Evolutionary conservation across 2,329 filamentous ascomycete species (phyloP), one percentile per base, ranked within the genome.

Genomic region (Venturia pyrina): DNA sequence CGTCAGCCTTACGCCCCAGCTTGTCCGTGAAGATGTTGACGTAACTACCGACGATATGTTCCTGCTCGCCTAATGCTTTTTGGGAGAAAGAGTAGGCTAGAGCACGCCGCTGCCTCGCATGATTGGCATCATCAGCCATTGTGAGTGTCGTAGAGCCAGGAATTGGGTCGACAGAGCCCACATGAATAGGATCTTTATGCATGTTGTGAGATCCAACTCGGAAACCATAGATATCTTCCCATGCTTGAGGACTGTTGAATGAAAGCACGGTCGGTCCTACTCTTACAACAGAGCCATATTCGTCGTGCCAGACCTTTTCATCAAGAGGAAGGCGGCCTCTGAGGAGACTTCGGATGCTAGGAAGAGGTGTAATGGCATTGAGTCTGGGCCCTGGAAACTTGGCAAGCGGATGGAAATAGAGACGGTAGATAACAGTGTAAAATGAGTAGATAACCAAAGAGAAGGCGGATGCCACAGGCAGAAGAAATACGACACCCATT

Each of bases 91-190:
- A 70, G 60, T 68, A 70, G 1, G 69, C 62, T 13, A 73, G 59
- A 5, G 66, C 59, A 19, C 68, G 68, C 17, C 73, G 68, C 46
- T 69, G 64, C 10, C 70, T 68, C 0, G 68, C 57, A 46, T 74
- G 71, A n/a, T 68, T 66, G 2, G 57, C 17, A 63, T 79, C 75
- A 21, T 76, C 72, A 8, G 78, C 73, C 69, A 73, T 75, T 17
- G 75, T 74, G 65, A 77, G 53, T 37, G 75, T 76, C 2, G 74
- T 75, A 1, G 73, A 73, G 1, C 73, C 74, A n/a, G 72, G 73
- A 56, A 75, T 73, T 3, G 74, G 72, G 57, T 73, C 72, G 0
- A 75, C 73, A 13, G 73, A 69, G 28, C 74, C 73, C 19, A 76
- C 74, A 63, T 75, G 53, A 43, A 61, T 63, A 8, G 59, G 43